Evolutionary conservation across 257 asterid species (phyloP), one percentile per base, ranked within the genome.

Genomic region (Penstemon newberryi): DNA sequence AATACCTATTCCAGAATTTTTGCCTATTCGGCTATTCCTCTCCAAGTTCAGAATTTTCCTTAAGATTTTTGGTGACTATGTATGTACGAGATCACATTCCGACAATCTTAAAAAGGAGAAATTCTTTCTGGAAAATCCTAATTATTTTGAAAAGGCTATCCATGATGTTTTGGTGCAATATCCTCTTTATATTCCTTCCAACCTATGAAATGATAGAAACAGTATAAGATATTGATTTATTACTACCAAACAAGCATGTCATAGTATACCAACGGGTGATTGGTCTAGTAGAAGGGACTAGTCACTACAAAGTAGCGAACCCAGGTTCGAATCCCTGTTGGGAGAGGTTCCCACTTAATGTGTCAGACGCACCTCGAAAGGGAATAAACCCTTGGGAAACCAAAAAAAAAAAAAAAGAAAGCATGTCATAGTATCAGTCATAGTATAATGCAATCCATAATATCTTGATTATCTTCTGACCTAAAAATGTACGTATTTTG

Each of bases 401-500:
- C 18, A 15, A 15, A 15, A 15, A 15, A 15, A 15, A 15, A 15
- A 15, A 15, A 0, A 15, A 15, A 15, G 18, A 15, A 15, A 15
- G 18, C 18, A 15, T 15, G 18, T 15, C 18, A 15, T 15, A 15
- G 18, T 15, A 15, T 15, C 18, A 15, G 18, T 15, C 18, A 15
- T 15, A 25, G 33, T 25, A 3, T 10, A 13, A 49, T 15, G 9
- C 11, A 12, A 46, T 49, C 15, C 54, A 10, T 49, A 15, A 3
- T 49, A 49, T 49, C 4, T 11, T 10, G 15, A 25, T 49, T 11
- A 11, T 15, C 18, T 49, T 3, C 11, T 49, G n/a, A 49, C 41
- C 57, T 75, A 36, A 70, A 63, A 15, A 41, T 63, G n/a, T 42
- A 56, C 56, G 58, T 75, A 4, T 75, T 25, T 69, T 83, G 78